Base-by-base conservation (phyloP, 108 stramenopile species). In the Nitzschia sp. region DNA sequence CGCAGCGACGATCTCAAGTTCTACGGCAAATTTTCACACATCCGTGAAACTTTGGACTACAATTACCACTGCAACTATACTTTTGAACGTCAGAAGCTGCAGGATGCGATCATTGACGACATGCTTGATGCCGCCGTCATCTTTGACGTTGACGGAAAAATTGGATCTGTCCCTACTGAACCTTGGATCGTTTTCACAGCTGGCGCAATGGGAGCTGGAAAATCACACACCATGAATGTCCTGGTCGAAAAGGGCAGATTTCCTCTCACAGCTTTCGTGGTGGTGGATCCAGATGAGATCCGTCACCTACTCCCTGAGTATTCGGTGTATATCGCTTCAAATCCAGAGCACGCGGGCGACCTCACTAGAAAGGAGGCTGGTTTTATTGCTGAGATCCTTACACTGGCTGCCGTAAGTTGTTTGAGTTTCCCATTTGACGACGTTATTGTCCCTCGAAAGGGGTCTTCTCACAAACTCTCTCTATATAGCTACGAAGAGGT, bases 101-200 rank as follows among this genome's bases (percentile, higher is more conserved):
- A 93, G 60, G 86, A 93, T 72, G 63, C 75, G 3, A 80, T 88
- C 45, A 79, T 92, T 30, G 55, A 56, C 30, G 65, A 86, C 23
- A 72, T 83, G 65, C 55, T 86, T 8, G 70, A 90, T 53, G 72
- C 48, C 17, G 82, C 85, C 0, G 28, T 79, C 4, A 82, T 94
- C 19, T 54, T 68, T 5, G 93, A 94, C 63, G 66, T 76, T 26
- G 77, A 89, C 71, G 89, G 89, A 9, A 54, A 77, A 25, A 59
- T 85, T 23, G 91, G 93, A 35, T 84, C 77, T 33, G 86, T 88
- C 16, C 90, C 93, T 5, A 90, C 89, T 13, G 87, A 95, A 41
- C 93, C 93, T 29, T 95, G 87, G 87, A 77, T 90, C 48, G 88
- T 86, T 6, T 95, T 95, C 68, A 96, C 96, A 29, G 96, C 94